Percentiles rank a stretch among this genome's conserved stretches.
These are phyloP conservation scores for Aureobasidium vineae DNA, from an alignment of 2,329 filamentous ascomycete species.

Conservation along the genomic window DNA sequence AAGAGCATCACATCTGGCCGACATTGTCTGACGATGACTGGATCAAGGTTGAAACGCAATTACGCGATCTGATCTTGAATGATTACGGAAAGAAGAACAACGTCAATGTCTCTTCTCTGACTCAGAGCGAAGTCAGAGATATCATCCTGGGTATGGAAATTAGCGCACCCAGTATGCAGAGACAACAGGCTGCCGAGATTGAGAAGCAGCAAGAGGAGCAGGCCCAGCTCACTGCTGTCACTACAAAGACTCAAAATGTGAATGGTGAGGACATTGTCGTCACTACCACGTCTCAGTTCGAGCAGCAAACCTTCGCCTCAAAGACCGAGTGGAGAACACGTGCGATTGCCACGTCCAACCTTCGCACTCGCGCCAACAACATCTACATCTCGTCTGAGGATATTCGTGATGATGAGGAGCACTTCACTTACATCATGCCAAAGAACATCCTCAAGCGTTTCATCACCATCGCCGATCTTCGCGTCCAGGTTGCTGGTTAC, in stretches of 20 bases:
- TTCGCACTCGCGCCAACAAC: slow-evolving; percentile 92
- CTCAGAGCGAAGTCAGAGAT: slow-evolving; percentile 93
- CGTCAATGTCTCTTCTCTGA: slow-evolving; percentile 95
- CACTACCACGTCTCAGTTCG: slow-evolving; percentile 95
- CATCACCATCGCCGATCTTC: slow-evolving; percentile 93
- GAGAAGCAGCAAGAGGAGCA: slow-evolving; percentile 99
- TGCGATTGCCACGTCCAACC: slow-evolving; percentile 93
- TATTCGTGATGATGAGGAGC: slow-evolving; percentile 82
- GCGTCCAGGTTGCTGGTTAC: slow-evolving; percentile 94
- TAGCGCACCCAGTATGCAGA: slow-evolving; percentile 93
- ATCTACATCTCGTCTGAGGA: slow-evolving; percentile 98
- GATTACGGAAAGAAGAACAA: slow-evolving; percentile 99
- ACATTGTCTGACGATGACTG: slow-evolving; percentile 91
- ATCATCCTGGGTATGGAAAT: slow-evolving; percentile 99
- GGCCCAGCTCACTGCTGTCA: slow-evolving; percentile 92
- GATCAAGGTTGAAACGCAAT: slow-evolving; percentile 98
- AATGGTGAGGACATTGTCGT: slow-evolving; percentile 98
- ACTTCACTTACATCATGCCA: slow-evolving; percentile 95
- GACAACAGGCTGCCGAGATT: slow-evolving; percentile 96
- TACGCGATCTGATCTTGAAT: slow-evolving; percentile 93
- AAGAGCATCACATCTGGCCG: slow-evolving; percentile 99
- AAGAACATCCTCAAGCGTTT: slow-evolving; percentile 99
- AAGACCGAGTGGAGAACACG: slow-evolving; percentile 99
- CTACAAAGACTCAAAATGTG: slow-evolving; percentile 96
- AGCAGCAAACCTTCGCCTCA: slow-evolving; percentile 95